These are phyloP conservation scores for Sclerotinia subarctica DNA, from an alignment of 2,329 filamentous ascomycete species.

Conservation along the genomic window DNA sequence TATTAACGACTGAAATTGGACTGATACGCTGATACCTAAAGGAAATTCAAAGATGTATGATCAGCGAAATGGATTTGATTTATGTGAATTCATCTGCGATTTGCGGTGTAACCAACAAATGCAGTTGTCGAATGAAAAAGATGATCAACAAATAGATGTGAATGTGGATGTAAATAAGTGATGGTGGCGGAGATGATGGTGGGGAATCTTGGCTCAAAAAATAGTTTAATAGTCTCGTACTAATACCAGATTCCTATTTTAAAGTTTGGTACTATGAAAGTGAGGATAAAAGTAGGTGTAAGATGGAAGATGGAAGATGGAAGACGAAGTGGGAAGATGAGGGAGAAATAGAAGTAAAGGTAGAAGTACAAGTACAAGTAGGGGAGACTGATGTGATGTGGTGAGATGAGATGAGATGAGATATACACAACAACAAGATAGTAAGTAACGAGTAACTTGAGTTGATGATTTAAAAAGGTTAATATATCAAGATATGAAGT, in stretches of 20 bases:
- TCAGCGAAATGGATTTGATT: constrained; percentile 15
- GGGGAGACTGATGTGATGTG: neutral
- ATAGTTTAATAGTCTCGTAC: constrained; percentile 11
- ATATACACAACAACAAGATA: neutral
- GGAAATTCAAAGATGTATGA: constrained; percentile 10
- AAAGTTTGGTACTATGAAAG: neutral
- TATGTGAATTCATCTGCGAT: constrained; percentile 7
- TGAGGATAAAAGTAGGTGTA: constrained; percentile 1
- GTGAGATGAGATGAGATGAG: neutral
- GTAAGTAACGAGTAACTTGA: neutral
- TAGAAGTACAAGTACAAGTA: neutral
- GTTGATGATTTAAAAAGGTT: neutral
- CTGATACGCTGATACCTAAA: constrained; percentile 4
- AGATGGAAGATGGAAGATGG: neutral
- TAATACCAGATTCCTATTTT: constrained; percentile 1
- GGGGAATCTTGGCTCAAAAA: constrained; percentile 16
- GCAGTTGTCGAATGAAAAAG: constrained; percentile 12
- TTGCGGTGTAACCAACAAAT: constrained; percentile 15
- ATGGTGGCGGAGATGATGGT: constrained; percentile 21
- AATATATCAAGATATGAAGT: neutral
- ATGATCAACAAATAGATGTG: constrained; percentile 9
- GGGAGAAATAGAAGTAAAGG: neutral
- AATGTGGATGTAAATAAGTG: constrained; percentile 9
- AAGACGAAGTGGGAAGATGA: neutral
- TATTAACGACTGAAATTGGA: constrained; percentile 14